phyloP scores from a whole-genome alignment of 2,329 filamentous ascomycete species.

The Xylaria sp. region DNA sequence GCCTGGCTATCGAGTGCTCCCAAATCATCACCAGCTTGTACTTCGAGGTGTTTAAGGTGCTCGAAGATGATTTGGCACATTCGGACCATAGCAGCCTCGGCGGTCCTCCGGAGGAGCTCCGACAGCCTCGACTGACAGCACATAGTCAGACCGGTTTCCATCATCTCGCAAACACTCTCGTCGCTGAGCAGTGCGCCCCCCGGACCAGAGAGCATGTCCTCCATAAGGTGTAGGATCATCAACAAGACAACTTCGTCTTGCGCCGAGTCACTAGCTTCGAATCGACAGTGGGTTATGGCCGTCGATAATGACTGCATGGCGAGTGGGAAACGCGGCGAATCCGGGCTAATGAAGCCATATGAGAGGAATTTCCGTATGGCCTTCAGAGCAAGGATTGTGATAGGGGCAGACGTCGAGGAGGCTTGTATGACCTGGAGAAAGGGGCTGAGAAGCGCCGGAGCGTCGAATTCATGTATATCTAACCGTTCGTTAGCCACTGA shows the following conservation, averaged over 20 bases:
- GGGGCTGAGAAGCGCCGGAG: constrained; percentile 86
- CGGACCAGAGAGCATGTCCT: constrained; percentile 94
- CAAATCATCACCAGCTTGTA: constrained; percentile 75
- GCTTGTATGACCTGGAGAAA: constrained; percentile 97
- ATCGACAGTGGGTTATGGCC: constrained; percentile 96
- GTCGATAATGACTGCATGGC: constrained; percentile 96
- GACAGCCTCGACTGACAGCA: constrained; percentile 94
- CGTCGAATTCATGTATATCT: constrained; percentile 92
- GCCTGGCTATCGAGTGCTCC: constrained; percentile 73
- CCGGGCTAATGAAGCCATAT: constrained; percentile 87
- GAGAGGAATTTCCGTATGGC: constrained; percentile 96
- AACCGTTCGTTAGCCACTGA: constrained; percentile 44
- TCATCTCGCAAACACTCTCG: constrained; percentile 99
- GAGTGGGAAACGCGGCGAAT: constrained; percentile 86
- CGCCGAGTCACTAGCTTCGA: constrained; percentile 93
- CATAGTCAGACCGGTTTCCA: constrained; percentile 97
- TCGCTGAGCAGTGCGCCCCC: constrained; percentile 95
- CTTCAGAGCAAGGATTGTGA: constrained; percentile 92
- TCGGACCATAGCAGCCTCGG: constrained; percentile 96
- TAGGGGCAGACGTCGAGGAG: constrained; percentile 93
- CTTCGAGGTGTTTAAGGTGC: constrained; percentile 86
- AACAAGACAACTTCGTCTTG: constrained; percentile 96
- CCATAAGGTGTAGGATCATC: constrained; percentile 96
- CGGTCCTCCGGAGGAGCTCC: constrained; percentile 87
- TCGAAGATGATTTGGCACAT: constrained; percentile 99